Evolutionary conservation across 1,139 yeast genomes (phyloP).

Genomic region (Saccharomyces hybrid): DNA sequence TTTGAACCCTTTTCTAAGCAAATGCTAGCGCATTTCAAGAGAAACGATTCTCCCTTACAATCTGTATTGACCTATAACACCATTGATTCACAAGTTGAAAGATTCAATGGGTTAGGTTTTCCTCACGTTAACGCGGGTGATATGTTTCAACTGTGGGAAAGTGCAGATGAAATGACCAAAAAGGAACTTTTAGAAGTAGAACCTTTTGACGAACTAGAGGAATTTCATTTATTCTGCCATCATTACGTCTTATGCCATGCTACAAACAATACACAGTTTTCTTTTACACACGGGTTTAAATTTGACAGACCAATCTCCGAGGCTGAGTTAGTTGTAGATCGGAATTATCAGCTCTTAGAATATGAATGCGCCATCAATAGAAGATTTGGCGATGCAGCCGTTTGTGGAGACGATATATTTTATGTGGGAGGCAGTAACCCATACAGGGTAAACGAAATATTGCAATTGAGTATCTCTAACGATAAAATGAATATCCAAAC

Average conservation of each 20-base stretch:
- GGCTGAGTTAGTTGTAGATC: not conserved
- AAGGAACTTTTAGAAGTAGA: conserved; percentile 45
- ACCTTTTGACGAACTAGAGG: conserved; percentile 81
- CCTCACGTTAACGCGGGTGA: conserved; percentile 46
- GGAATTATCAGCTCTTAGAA: conserved; percentile 3
- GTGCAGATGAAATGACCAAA: conserved; percentile 37
- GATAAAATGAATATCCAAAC: conserved; percentile 6
- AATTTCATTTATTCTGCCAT: conserved; percentile 67
- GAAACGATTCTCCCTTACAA: conserved; percentile 61
- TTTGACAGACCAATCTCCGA: conserved; percentile 5
- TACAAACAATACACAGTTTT: conserved; percentile 33
- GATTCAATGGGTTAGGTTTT: conserved; percentile 48
- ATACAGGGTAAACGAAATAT: conserved; percentile 15
- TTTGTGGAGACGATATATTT: conserved; percentile 8
- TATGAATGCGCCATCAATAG: conserved; percentile 27
- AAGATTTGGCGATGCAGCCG: conserved; percentile 36
- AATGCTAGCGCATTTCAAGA: conserved; percentile 66
- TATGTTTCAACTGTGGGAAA: conserved; percentile 52
- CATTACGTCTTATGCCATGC: conserved; percentile 65
- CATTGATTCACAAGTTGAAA: conserved; percentile 39
- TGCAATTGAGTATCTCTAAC: conserved; percentile 13
- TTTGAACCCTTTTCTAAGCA: conserved; percentile 64
- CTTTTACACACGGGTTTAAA: conserved; percentile 10
- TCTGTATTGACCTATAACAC: conserved; percentile 55
- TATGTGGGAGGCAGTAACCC: conserved; percentile 40